Percentiles rank a stretch among this genome's conserved stretches.
These are phyloP conservation scores for Trametes sanguinea DNA, from an alignment of 768 basidiomycete species.

Conservation along the genomic window DNA sequence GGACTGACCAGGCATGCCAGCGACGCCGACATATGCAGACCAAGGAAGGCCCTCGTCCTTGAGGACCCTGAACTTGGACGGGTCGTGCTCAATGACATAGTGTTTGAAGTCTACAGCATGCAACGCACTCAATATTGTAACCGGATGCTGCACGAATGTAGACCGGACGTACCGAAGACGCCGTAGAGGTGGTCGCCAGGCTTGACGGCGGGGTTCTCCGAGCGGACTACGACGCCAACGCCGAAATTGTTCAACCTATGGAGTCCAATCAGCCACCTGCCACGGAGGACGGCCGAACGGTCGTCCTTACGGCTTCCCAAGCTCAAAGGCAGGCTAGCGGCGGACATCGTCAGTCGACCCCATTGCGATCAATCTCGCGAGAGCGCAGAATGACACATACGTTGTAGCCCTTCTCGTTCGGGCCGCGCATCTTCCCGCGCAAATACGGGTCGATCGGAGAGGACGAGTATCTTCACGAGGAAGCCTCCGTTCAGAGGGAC, in stretches of 20 bases:
- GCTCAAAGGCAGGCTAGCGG: conserved; percentile 21
- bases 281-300: not conserved
- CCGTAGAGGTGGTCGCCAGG: conserved; percentile 31
- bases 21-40: conserved; percentile 50
- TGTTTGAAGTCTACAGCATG: conserved; percentile 39
- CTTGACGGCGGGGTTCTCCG: conserved; percentile 26
- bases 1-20: conserved; percentile 43
- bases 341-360: no score
- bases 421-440: conserved; percentile 23
- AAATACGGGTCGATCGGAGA: conserved; percentile 29
- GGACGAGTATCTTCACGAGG: conserved; percentile 31
- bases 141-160: conserved; percentile 27
- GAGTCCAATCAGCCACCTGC: conserved; percentile 1
- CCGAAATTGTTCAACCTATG: conserved; percentile 28
- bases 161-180: conserved; percentile 21
- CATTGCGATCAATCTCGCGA: not conserved
- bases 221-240: conserved; percentile 32
- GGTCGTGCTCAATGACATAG: conserved; percentile 38
- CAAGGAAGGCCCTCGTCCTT: conserved; percentile 50
- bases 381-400: not conserved
- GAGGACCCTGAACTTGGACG: conserved; percentile 28
- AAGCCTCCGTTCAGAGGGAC: conserved; percentile 32
- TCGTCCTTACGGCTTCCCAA: conserved; percentile 33
- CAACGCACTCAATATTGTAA: no score
- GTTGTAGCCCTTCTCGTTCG: conserved; percentile 18